Evolutionary conservation across 225 moss, liverwort and hornwort species (phyloP), one percentile per base, ranked within the genome.

Genomic region (Marchantia polymorpha): DNA sequence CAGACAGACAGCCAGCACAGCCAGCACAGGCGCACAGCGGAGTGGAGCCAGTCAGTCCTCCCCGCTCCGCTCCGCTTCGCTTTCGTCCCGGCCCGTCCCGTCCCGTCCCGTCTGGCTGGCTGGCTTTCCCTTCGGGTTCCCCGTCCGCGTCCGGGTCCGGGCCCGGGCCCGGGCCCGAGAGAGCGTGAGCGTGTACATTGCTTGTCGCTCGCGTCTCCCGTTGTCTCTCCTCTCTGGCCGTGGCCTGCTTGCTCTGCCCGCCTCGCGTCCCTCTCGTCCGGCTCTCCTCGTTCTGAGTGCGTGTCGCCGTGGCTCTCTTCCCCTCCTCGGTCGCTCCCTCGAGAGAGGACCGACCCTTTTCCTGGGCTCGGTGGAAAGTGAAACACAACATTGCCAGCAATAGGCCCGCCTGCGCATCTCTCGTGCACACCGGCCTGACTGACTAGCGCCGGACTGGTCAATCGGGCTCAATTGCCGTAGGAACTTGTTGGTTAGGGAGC

Each of bases 121-220:
- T 71, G 47, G 74, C 52, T 29, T 53, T 73, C 73, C 74, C 52
- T 74, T 71, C 48, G 7, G 7, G 23, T 69, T 74, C 19, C 64
- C 64, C n/a, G 77, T 13, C 48, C 64, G 4, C 12, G 69, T 31
- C 39, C 66, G 25, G 15, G 25, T 20, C 66, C 11, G n/a, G 5
- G 56, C 23, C 30, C 13, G 20, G 56, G 56, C 56, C 31, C 12
- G 17, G n/a, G 71, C 52, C 74, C 74, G 39, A 39, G 39, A 39
- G 39, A 39, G 39, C 39, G 39, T 39, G 39, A 61, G 60, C 77
- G 61, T 78, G 64, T 66, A 66, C 77, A 66, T 78, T 78, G 77
- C 78, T 66, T 78, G 65, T 65, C 47, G 51, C 78, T 65, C 76
- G 76, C 76, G 76, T 76, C 76, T 73, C 73, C 73, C 53, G 73